Evolutionary conservation across 805 yeast species (phyloP), one percentile per base, ranked within the genome.

Genomic region (Torulaspora maleeae): DNA sequence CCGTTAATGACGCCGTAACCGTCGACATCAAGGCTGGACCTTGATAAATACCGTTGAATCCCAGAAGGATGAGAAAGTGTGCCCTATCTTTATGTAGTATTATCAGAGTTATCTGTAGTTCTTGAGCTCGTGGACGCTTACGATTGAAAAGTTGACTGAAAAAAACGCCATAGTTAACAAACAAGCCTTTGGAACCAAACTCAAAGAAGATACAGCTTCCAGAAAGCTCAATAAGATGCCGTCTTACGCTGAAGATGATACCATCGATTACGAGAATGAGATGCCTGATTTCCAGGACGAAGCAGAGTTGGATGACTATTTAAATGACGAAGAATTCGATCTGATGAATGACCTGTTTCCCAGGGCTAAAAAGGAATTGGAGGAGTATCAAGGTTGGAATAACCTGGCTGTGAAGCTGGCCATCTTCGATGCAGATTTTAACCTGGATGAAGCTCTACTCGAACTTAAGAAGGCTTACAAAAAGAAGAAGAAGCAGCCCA

Each of bases 401-500:
- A 72, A 77, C 30, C 45, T 66, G 11, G 71, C 71, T 35, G 60
- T 80, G 43, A 80, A 80, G 56, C 74, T 76, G 54, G 71, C 77
- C 1, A 67, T 80, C 5, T 78, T 77, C 64, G 73, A 67, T 54
- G 74, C 74, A 48, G 74, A 76, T 54, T 80, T 73, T 54, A 74
- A 73, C 28, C 45, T 73, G 3, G 73, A 70, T 5, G 72, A 72
- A 10, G 64, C 83, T 2, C 36, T 78, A 11, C 64, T 55, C 19
- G 79, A 79, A 44, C 45, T 63, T 43, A 61, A 51, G 40, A 56
- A 48, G 47, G 40, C 39, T 20, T 60, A 45, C 38, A 63, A 61
- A 49, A 62, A 61, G 46, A 61, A 56, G 46, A 61, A 56, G 45
- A 61, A 60, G 43, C 41, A 15, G 19, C n/a, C 34, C 10, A 27